These are phyloP conservation scores for Pseudopithomyces maydicus DNA, from an alignment of 2,329 filamentous ascomycete species.

Conservation along the genomic window DNA sequence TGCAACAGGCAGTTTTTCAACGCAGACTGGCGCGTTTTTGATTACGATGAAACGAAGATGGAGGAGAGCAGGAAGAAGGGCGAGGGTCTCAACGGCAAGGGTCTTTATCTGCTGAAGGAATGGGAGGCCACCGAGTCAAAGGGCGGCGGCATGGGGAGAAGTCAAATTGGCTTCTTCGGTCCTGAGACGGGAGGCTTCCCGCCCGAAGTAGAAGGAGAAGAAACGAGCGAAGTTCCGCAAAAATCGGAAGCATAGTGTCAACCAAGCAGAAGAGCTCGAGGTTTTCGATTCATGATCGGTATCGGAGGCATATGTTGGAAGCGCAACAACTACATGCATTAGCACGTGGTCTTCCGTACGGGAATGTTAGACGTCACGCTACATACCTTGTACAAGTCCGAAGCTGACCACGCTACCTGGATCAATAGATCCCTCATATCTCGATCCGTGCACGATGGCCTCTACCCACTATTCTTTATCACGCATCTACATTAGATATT, in stretches of 20 bases:
- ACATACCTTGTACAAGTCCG: background rate
- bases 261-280: background rate
- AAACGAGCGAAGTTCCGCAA: slow-evolving; percentile 6
- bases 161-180: slow-evolving; percentile 45
- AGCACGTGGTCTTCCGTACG: background rate
- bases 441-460: background rate
- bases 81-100: slow-evolving; percentile 51
- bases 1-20: slow-evolving; percentile 59
- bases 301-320: no score
- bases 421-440: background rate
- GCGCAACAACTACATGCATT: no score
- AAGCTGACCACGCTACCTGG: slow-evolving; percentile 2
- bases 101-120: slow-evolving; percentile 48
- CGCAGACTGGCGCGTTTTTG: slow-evolving; percentile 68
- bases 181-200: slow-evolving; percentile 35
- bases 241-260: background rate
- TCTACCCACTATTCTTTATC: no score
- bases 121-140: slow-evolving; percentile 53
- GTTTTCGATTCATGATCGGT: background rate
- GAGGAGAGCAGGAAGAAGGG: slow-evolving; percentile 44
- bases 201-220: slow-evolving; percentile 19
- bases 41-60: slow-evolving; percentile 57
- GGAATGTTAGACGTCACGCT: background rate
- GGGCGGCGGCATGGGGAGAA: slow-evolving; percentile 59
- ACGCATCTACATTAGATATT: no score